Evolutionary conservation across 1,139 yeast species (phyloP), one percentile per base, ranked within the genome.

Genomic region (Yamadazyma pseudoaaseri): DNA sequence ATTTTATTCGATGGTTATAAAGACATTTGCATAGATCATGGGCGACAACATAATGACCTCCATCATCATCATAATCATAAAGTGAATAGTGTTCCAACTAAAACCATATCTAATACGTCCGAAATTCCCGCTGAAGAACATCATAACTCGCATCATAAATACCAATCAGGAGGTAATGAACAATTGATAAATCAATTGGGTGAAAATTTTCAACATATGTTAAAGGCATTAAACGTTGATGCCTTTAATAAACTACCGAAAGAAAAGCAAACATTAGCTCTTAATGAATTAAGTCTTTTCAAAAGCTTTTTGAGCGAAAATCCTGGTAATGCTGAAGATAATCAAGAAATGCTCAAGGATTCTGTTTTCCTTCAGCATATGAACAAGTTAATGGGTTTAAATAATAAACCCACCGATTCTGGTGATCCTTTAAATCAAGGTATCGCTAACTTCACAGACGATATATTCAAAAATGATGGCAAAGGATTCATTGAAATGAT

Each of bases 391-490:
- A 10, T 30, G 26, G 29, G 56, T 33, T 45, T 61, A 20, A 49
- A 57, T 30, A 60, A 57, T 37, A 63, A 62, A 1, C 43, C 60
- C 29, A 58, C 58, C 34, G 9, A 14, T 25, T 5, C n/a, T 13
- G 27, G 7, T 5, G 12, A 5, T n/a, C 13, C 23, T 4, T 25
- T 30, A 11, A 24, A 30, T 5, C n/a, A 12, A 7, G 32, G 23
- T 5, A 10, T 30, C 6, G 66, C 80, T 33, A 73, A 76, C 10
- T 83, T 86, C 33, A 92, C 94, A 0, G 94, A 86, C 44, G 95
- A 86, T 51, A 58, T 86, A 20, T 63, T 85, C 37, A 77, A 76
- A 42, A 82, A 83, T 51, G 87, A 83, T 44, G 95, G 95, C 18
- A 73, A 73, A 45, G 73, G 79, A 35, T 85, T 86, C 48, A 73